Evolutionary conservation across 23 red algal genomes (phyloP).

Genomic region (Gracilaria domingensis): DNA sequence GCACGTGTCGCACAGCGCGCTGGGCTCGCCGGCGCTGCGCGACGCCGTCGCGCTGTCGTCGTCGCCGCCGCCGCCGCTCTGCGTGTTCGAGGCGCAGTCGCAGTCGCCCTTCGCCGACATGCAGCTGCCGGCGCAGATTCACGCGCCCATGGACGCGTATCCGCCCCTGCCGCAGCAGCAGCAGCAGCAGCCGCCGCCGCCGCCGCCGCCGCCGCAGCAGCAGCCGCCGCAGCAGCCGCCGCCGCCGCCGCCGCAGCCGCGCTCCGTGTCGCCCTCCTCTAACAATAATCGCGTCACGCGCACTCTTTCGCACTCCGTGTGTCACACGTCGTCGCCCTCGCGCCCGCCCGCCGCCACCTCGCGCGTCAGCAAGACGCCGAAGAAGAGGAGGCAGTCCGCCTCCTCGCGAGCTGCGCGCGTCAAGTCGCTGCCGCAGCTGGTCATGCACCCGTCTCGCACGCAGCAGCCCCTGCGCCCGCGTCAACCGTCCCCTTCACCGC

Average conservation of each 20-base stretch:
- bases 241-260: not conserved
- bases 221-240: not conserved
- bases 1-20: not conserved
- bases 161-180: too few species aligned
- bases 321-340: slow-evolving; percentile 5
- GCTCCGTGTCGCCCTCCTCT: slow-evolving; percentile 17
- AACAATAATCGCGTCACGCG: slow-evolving; percentile 34
- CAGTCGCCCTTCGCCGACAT: not conserved
- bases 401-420: not conserved
- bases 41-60: not conserved
- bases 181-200: too few species aligned
- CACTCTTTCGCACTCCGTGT: not conserved
- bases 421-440: not conserved
- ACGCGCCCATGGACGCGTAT: too few species aligned
- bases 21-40: not conserved
- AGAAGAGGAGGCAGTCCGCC: not conserved
- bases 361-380: not conserved
- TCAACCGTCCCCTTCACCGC: not conserved
- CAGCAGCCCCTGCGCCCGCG: not conserved
- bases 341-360: not conserved
- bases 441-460: slow-evolving; percentile 15
- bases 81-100: not conserved
- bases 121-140: not conserved
- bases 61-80: not conserved
- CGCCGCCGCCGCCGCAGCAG: too few species aligned